Base-by-base conservation (phyloP, 306 rosid species). In the Pterocarpus santalinus region DNA sequence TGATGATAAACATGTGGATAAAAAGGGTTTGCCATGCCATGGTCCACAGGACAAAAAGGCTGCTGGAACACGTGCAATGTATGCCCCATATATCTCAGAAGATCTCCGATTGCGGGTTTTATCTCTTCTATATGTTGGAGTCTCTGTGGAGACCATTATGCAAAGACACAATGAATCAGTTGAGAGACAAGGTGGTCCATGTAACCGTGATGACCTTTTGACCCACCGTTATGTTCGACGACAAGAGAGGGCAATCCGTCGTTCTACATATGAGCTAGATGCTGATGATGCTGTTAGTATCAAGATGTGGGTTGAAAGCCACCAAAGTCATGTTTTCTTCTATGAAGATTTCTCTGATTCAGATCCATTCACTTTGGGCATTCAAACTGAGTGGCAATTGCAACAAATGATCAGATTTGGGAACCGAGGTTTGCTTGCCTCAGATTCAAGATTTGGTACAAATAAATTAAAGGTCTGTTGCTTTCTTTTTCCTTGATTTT, bases 331-430 rank as follows among this genome's bases (percentile, higher is more conserved):
- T 76, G 89, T 95, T 81, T 95, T 92, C 92, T 92, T 89, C 82
- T 89, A 73, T 73, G 92, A 92, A 77, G 95, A 92, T 84, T 90
- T 91, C 85, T 90, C 94, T 63, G 99, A 93, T 82, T 88, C 94
- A 0, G 81, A 88, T 63, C 90, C 97, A 73, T 90, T 91, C 77
- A 84, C 88, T 44, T 66, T 95, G 85, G 97, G 99, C 61, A 92
- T 95, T 87, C 99, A 95, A 86, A 92, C 97, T 38, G 97, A 92
- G 80, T 92, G 97, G 98, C 97, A 92, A 60, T 89, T 95, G 87
- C 98, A 92, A 62, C 98, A 92, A 80, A 89, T 92, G 98, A 95
- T 92, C 82, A 86, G 79, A 60, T 95, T 92, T 87, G 98, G 98
- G 16, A 95, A 92, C 73, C 80, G 85, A 56, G 85, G 90, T 83